phyloP scores from a whole-genome alignment of 495 filamentous ascomycete genomes.

The Xylona heveae region DNA sequence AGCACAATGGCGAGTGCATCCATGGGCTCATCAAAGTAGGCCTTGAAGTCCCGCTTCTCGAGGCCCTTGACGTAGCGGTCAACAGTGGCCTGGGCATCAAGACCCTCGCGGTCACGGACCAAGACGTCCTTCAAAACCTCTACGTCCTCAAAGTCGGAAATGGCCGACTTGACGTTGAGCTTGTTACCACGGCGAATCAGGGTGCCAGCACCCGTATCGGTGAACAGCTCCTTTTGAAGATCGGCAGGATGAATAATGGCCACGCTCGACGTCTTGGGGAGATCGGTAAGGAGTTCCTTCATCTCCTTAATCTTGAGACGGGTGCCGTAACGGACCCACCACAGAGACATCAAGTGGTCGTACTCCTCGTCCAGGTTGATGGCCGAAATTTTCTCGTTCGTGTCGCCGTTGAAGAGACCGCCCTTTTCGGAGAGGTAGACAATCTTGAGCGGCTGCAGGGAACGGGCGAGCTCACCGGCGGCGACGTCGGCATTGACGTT shows the following conservation, averaged over 20 bases:
- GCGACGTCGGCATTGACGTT: constrained; percentile 98
- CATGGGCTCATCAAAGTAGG: constrained; percentile 93
- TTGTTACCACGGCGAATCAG: constrained; percentile 88
- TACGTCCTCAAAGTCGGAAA: constrained; percentile 64
- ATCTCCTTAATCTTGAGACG: constrained; percentile 97
- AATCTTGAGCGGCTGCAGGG: constrained; percentile 88
- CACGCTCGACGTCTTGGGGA: constrained; percentile 84
- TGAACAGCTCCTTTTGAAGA: constrained; percentile 91
- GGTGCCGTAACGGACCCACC: constrained; percentile 92
- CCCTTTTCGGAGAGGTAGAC: constrained; percentile 98
- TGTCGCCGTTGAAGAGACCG: constrained; percentile 82
- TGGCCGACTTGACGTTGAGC: constrained; percentile 47
- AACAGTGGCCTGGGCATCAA: constrained; percentile 65
- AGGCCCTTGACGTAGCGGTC: constrained; percentile 71
- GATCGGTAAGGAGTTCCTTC: constrained; percentile 70
- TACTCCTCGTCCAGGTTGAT: constrained; percentile 98
- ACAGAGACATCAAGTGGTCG: constrained; percentile 81
- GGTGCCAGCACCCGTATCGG: constrained; percentile 86
- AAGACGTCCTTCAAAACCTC: constrained; percentile 61
- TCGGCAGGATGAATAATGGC: constrained; percentile 93
- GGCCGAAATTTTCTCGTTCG: constrained; percentile 84
- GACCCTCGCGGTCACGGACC: constrained; percentile 63
- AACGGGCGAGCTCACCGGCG: constrained; percentile 75
- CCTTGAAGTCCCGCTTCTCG: constrained; percentile 60
- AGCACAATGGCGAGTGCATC: constrained; percentile 88